phyloP scores from a whole-genome alignment of 2,329 filamentous ascomycete genomes.

The Microdochium bolleyi region DNA sequence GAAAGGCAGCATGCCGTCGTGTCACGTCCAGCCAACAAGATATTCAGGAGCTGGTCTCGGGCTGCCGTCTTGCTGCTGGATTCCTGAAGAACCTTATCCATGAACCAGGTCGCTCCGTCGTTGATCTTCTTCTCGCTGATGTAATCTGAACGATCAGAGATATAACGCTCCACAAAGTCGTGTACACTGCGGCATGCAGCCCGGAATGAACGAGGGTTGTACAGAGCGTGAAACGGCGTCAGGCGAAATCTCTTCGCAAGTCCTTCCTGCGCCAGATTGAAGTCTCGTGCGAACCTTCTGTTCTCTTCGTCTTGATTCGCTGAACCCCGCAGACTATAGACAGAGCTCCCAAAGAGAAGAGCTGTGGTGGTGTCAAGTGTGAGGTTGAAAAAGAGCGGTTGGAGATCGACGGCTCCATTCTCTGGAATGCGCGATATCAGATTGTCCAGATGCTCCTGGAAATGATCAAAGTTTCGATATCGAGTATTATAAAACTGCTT shows the following conservation, averaged over 20 bases:
- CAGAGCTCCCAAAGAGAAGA: slow-evolving; percentile 46
- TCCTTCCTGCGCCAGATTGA: slow-evolving; percentile 23
- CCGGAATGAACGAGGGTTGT: slow-evolving; percentile 16
- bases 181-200: slow-evolving; percentile 11
- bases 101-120: not conserved
- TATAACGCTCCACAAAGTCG: slow-evolving; percentile 10
- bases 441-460: slow-evolving; percentile 15
- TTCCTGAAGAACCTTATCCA: slow-evolving; percentile 2
- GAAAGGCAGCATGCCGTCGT: slow-evolving; percentile 13
- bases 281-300: slow-evolving; percentile 23
- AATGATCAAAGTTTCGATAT: slow-evolving; percentile 21
- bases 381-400: slow-evolving; percentile 45
- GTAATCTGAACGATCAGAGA: slow-evolving; percentile 2
- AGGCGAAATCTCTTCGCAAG: slow-evolving; percentile 20
- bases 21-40: slow-evolving; percentile 13
- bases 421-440: slow-evolving; percentile 12
- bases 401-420: slow-evolving; percentile 32
- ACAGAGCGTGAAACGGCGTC: slow-evolving; percentile 13
- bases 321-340: slow-evolving; percentile 13
- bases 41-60: slow-evolving; percentile 13
- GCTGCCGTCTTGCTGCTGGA: slow-evolving; percentile 4
- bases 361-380: slow-evolving; percentile 50
- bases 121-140: not conserved
- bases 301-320: slow-evolving; percentile 8
- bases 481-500: slow-evolving; percentile 25